A percentile compares a stretch with the other conserved stretches of the same genome.
phyloP scores from a whole-genome alignment of 352 stramenopile genomes.

The Aphanomyces stellatus region DNA sequence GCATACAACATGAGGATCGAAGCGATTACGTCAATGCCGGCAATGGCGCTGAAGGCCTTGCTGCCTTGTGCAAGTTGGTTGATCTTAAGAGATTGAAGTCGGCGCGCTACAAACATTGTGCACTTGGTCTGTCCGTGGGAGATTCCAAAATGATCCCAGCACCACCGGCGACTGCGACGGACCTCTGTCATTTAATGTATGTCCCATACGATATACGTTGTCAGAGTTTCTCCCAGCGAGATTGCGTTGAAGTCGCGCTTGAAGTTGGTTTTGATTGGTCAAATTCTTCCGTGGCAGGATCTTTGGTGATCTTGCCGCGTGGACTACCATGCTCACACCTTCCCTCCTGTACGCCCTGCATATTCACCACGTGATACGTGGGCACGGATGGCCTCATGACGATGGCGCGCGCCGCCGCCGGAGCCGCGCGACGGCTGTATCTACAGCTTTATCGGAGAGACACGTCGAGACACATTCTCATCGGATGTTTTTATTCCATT shows the following conservation, averaged over 20 bases:
- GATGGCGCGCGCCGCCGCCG: no score
- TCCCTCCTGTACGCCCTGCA: no score
- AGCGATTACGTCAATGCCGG: constrained; percentile 6
- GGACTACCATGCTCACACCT: no score
- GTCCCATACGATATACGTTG: background rate
- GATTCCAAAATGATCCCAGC: constrained; percentile 13
- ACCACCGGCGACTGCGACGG: background rate
- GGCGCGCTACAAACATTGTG: constrained; percentile 14
- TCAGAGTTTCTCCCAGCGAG: background rate
- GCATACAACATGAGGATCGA: background rate
- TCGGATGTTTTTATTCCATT: no score
- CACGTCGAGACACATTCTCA: no score
- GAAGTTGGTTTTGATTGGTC: constrained; percentile 16
- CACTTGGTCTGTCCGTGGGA: background rate
- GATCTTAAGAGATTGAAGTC: background rate
- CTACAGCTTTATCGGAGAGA: no score
- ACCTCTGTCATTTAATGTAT: background rate
- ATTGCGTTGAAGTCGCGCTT: constrained; percentile 16
- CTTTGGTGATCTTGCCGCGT: no score
- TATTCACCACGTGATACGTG: no score
- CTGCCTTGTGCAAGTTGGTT: background rate
- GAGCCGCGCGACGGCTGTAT: no score
- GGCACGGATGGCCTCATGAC: no score
- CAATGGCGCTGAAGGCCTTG: constrained; percentile 15
- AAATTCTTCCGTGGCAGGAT: no score